Evolutionary conservation across 331 rosid genomes (phyloP).

Genomic region (Malus hybrid): DNA sequence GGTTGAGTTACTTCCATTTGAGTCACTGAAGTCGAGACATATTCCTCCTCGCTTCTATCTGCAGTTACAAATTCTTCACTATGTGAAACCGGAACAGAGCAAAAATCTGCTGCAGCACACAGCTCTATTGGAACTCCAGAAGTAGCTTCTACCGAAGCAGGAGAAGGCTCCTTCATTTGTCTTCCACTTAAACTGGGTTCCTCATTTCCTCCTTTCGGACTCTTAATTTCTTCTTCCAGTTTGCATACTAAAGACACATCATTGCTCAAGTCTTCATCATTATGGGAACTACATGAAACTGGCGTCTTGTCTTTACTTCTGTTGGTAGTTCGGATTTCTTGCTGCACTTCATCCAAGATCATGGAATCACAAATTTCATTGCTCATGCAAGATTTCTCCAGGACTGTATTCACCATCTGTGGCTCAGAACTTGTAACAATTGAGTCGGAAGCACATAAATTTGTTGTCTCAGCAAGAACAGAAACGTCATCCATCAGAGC

Average conservation of each 20-base stretch:
- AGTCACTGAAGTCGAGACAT: slow-evolving; percentile 6
- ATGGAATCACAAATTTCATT: slow-evolving; percentile 12
- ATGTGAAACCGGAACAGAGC: slow-evolving; percentile 7
- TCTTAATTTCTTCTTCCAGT: slow-evolving; percentile 20
- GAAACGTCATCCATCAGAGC: slow-evolving; percentile 8
- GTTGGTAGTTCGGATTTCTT: slow-evolving; percentile 29
- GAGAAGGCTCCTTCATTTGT: slow-evolving; percentile 17
- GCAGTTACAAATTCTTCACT: slow-evolving; percentile 17
- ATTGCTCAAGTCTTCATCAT: slow-evolving; percentile 15
- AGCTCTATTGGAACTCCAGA: slow-evolving; percentile 34
- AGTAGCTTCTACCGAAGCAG: slow-evolving; percentile 12
- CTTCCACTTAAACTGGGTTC: slow-evolving; percentile 20
- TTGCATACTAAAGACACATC: slow-evolving; percentile 16
- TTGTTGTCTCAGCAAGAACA: slow-evolving; percentile 7
- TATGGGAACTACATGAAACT: slow-evolving; percentile 27
- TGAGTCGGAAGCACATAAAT: background rate
- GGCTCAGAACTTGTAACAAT: slow-evolving; percentile 3
- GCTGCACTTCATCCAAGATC: slow-evolving; percentile 26
- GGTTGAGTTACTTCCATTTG: slow-evolving; percentile 24
- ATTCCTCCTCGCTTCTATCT: slow-evolving; percentile 8
- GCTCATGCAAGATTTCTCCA: slow-evolving; percentile 9
- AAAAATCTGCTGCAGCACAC: slow-evolving; percentile 20
- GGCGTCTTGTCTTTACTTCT: slow-evolving; percentile 21
- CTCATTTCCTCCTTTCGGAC: slow-evolving; percentile 20
- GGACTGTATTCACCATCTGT: background rate